phyloP scores from a whole-genome alignment of 2,329 filamentous ascomycete species.

The Chrysosporium keratinophilum region DNA sequence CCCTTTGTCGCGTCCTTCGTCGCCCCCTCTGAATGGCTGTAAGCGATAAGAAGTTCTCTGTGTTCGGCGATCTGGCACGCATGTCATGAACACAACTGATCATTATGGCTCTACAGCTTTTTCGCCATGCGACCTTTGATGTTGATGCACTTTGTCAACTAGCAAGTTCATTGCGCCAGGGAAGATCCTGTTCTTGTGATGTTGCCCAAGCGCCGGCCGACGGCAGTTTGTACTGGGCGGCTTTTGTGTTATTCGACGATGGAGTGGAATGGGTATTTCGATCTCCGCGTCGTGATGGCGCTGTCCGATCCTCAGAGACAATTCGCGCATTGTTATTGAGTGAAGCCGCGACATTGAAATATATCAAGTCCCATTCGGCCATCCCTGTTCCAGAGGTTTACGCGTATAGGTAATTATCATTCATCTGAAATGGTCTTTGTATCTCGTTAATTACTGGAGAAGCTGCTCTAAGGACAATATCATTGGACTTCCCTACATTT shows the following conservation, averaged over 20 bases:
- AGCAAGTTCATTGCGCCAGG: conserved; percentile 18
- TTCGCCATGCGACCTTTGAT: conserved; percentile 18
- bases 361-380: conserved; percentile 23
- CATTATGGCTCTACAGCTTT: conserved; percentile 3
- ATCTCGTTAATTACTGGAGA: conserved; percentile 11
- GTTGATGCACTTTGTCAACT: conserved; percentile 18
- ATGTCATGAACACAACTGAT: too few relatives aligned
- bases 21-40: too few relatives aligned
- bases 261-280: conserved; percentile 25
- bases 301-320: conserved; percentile 17
- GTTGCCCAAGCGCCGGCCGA: conserved; percentile 20
- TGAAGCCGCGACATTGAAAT: conserved; percentile 26
- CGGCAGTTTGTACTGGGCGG: conserved; percentile 26
- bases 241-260: conserved; percentile 26
- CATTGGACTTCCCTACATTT: conserved; percentile 26
- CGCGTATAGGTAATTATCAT: conserved; percentile 19
- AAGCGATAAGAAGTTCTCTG: too few relatives aligned
- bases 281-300: conserved; percentile 19
- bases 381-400: conserved; percentile 28
- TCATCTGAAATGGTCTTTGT: not conserved
- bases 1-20: too few relatives aligned
- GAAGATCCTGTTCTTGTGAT: conserved; percentile 18
- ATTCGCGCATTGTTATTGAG: conserved; percentile 22
- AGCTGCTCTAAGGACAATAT: conserved; percentile 21
- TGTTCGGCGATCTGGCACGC: too few relatives aligned